Evolutionary conservation across 805 yeast genomes (phyloP).

Genomic region (Candida orba): DNA sequence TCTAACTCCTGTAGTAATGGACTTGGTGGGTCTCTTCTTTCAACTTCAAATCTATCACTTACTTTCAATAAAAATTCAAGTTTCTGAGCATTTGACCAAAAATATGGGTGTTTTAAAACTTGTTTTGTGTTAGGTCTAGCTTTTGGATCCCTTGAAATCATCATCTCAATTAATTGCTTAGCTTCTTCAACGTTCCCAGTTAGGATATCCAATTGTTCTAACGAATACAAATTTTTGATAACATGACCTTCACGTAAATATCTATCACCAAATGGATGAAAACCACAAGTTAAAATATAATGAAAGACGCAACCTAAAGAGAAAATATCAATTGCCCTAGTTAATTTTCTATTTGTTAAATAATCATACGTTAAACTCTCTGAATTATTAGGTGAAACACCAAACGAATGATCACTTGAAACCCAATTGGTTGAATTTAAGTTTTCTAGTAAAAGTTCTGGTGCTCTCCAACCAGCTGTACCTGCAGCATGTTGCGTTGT

Average conservation of each 20-base stretch:
- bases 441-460: constrained; percentile 60
- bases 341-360: constrained; percentile 51
- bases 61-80: constrained; percentile 80
- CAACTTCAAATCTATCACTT: constrained; percentile 86
- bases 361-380: constrained; percentile 33
- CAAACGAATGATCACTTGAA: constrained; percentile 19
- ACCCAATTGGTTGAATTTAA: constrained; percentile 11
- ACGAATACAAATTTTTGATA: constrained; percentile 50
- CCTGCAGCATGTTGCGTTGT: constrained; percentile 93
- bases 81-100: constrained; percentile 72
- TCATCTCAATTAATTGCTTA: constrained; percentile 56
- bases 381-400: constrained; percentile 13
- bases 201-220: constrained; percentile 16
- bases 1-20: constrained; percentile 51
- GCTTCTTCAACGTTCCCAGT: constrained; percentile 54
- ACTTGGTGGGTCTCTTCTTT: constrained; percentile 73
- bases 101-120: constrained; percentile 78
- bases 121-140: constrained; percentile 62
- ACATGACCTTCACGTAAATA: constrained; percentile 86
- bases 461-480: constrained; percentile 98
- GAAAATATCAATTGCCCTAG: constrained; percentile 88
- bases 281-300: constrained; percentile 75
- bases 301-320: constrained; percentile 92
- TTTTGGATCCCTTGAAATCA: constrained; percentile 65
- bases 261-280: constrained; percentile 93